phyloP scores from a whole-genome alignment of 257 asterid species.

The Fraxinus americana region DNA sequence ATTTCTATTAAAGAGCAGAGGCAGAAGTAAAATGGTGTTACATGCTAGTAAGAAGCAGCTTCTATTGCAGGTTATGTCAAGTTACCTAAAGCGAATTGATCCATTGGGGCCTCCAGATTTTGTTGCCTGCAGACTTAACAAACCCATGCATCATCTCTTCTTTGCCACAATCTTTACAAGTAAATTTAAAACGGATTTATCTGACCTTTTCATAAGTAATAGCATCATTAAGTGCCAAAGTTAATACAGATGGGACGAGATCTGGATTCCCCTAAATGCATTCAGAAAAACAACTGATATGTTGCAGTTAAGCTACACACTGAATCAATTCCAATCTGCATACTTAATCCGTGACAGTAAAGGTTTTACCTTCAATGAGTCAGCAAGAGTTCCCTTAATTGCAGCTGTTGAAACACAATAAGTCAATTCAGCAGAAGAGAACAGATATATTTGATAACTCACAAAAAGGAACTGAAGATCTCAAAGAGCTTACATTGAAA shows the following conservation, averaged over 20 bases:
- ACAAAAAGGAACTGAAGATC: not conserved
- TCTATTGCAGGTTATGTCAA: slow-evolving; percentile 16
- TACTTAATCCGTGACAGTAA: not conserved
- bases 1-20: not conserved
- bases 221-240: slow-evolving; percentile 87
- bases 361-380: slow-evolving; percentile 64
- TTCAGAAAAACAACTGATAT: slow-evolving; percentile 15
- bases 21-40: not conserved
- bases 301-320: not conserved
- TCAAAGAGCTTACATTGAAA: slow-evolving; percentile 66
- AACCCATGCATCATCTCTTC: slow-evolving; percentile 32
- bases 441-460: not conserved
- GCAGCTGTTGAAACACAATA: slow-evolving; percentile 47
- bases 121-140: slow-evolving; percentile 69
- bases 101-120: slow-evolving; percentile 98
- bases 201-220: slow-evolving; percentile 91
- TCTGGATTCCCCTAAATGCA: slow-evolving; percentile 64
- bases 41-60: not conserved
- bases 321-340: slow-evolving; percentile 2
- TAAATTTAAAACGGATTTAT: slow-evolving; percentile 20
- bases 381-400: slow-evolving; percentile 54
- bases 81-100: slow-evolving; percentile 92
- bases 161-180: slow-evolving; percentile 21
- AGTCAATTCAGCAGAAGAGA: slow-evolving; percentile 21
- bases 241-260: slow-evolving; percentile 68